Evolutionary conservation across 2,329 filamentous ascomycete genomes (phyloP).

Genomic region (Ophiostoma angusticollis): DNA sequence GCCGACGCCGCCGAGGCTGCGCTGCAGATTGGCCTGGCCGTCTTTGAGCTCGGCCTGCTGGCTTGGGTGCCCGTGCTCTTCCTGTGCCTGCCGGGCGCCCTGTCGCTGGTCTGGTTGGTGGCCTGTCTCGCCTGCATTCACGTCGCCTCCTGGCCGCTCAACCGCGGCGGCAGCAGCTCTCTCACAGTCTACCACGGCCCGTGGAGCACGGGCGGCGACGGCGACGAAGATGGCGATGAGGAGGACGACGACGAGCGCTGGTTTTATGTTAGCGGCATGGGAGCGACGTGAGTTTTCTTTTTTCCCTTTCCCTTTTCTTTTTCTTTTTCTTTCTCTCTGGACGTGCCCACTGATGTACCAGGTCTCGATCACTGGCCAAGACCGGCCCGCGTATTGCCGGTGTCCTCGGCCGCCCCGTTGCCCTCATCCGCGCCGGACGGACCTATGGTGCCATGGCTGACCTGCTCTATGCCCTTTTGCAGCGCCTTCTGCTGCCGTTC

Average conservation of each 20-base stretch:
- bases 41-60: slow-evolving; percentile 18
- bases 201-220: not conserved
- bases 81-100: slow-evolving; percentile 19
- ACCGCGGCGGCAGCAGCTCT: slow-evolving; percentile 9
- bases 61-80: slow-evolving; percentile 17
- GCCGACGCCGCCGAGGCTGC: slow-evolving; percentile 19
- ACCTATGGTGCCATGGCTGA: slow-evolving; percentile 42
- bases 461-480: slow-evolving; percentile 26
- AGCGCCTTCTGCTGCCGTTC: slow-evolving; percentile 19
- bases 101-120: slow-evolving; percentile 19
- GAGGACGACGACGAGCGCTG: slow-evolving; percentile 21
- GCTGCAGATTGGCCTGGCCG: slow-evolving; percentile 8
- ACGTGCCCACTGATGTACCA: slow-evolving; percentile 6
- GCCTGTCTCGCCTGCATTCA: slow-evolving; percentile 15
- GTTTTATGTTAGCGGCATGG: slow-evolving; percentile 24
- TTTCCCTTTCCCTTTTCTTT: not conserved
- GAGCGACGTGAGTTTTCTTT: slow-evolving; percentile 18
- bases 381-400: slow-evolving; percentile 23
- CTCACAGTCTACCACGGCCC: slow-evolving; percentile 2
- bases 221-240: slow-evolving; percentile 14
- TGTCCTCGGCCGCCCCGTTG: slow-evolving; percentile 29
- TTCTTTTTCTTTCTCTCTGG: not conserved
- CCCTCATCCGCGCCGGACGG: slow-evolving; percentile 32
- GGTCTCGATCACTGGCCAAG: slow-evolving; percentile 19
- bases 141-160: slow-evolving; percentile 19